Base-by-base conservation (phyloP, 176 grass and related monocot species). In the Triticum urartu region DNA sequence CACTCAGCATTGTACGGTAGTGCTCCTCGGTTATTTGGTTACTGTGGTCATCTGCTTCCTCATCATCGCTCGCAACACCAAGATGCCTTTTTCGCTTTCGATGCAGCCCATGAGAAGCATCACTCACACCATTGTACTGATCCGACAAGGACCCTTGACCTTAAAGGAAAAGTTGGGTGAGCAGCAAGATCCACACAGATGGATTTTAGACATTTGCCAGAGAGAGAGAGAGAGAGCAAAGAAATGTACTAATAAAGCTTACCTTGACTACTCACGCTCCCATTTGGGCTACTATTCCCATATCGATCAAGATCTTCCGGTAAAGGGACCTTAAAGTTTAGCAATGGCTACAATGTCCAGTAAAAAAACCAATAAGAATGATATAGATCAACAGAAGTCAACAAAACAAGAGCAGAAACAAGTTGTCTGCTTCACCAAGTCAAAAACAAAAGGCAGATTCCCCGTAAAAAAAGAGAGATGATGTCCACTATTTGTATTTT, bases 1-100 rank as follows among this genome's bases (percentile, higher is more conserved):
- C 92, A 33, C 86, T 94, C 13, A 99, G 87, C 97, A 99, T 99
- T 79, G 94, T 86, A 59, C 89, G 92, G 86, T 99, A 99, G 11
- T 94, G 85, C 78, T 99, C 92, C 89, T 99, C 94, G 0, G 92
- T 91, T 86, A 99, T 90, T 82, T 85, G 86, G 40, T 91, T 86
- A 72, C 83, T 86, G 83, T 94, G 88, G 38, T 81, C 87, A 83
- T 94, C 89, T 74, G 77, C 81, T 36, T 89, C 87, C 39, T 95
- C 90, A 68, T 92, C 92, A 72, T 84, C 89, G 12, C 91, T 94
- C 25, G 82, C 82, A n/a, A 83, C 79, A 80, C 86, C 68, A 32
- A 33, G 65, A 80, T 86, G 81, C 54, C 81, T 87, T 81, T 90
- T 93, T 38, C 88, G 79, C 82, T 89, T 89, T 83, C 63, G 89